Evolutionary conservation across 345 rosid genomes (phyloP).

Genomic region (Eucalyptus microcorys): DNA sequence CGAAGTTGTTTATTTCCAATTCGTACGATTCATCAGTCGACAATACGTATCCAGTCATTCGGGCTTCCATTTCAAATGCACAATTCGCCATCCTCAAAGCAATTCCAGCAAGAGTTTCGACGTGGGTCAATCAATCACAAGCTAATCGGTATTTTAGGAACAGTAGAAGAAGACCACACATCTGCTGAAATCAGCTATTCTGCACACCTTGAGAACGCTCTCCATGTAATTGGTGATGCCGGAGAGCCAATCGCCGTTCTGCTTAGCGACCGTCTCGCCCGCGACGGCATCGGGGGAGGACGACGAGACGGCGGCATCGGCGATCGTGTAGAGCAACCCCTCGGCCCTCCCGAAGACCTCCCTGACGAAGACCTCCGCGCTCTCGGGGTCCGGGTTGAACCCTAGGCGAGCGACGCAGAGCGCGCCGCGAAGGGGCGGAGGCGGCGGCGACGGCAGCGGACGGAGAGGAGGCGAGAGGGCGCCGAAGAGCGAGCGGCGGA

Average conservation of each 20-base stretch:
- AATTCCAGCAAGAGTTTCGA: neutral
- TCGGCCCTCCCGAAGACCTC: slow-evolving; percentile 45
- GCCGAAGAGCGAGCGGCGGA: slow-evolving; percentile 15
- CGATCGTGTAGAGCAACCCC: slow-evolving; percentile 49
- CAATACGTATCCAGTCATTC: neutral
- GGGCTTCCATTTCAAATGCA: neutral
- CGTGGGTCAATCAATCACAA: neutral
- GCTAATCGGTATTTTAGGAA: neutral
- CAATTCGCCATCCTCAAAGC: neutral
- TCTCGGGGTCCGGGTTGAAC: slow-evolving; percentile 35
- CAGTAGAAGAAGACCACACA: neutral
- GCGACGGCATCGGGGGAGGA: slow-evolving; percentile 61
- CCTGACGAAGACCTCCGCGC: slow-evolving; percentile 15
- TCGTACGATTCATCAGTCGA: neutral
- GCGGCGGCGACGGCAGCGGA: neutral
- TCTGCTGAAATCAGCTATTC: neutral
- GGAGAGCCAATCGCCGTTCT: slow-evolving; percentile 79
- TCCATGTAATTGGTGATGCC: slow-evolving; percentile 82
- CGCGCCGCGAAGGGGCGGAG: slow-evolving; percentile 31
- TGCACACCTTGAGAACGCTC: slow-evolving; percentile 60
- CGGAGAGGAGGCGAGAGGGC: neutral
- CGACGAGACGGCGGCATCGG: slow-evolving; percentile 79
- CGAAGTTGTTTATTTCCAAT: neutral
- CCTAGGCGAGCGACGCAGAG: slow-evolving; percentile 50
- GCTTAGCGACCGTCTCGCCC: slow-evolving; percentile 29